Evolutionary conservation across 192 early-diverging fungal genomes (phyloP).

Genomic region (Thamnidium elegans): DNA sequence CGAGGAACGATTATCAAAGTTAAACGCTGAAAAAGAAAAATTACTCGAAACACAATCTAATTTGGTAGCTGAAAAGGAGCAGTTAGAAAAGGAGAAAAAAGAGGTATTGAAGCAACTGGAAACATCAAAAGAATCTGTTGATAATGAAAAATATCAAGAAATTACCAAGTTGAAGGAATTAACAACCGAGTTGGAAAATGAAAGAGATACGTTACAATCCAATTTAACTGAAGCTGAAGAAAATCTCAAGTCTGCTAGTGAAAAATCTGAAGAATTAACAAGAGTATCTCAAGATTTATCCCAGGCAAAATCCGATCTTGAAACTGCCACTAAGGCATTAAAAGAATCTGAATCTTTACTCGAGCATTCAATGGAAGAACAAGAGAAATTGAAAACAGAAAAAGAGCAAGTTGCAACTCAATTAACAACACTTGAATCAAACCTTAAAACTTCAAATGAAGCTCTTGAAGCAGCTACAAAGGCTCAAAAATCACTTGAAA

Average conservation of each 20-base stretch:
- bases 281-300: background rate
- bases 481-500: background rate
- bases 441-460: background rate
- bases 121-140: background rate
- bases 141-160: background rate
- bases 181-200: background rate
- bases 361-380: background rate
- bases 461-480: background rate
- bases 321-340: background rate
- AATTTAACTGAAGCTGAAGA: background rate
- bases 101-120: slow-evolving; percentile 4
- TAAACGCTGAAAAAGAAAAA: slow-evolving; percentile 4
- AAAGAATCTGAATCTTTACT: background rate
- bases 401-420: background rate
- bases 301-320: background rate
- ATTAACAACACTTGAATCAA: background rate
- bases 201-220: background rate
- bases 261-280: background rate
- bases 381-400: slow-evolving; percentile 5
- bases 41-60: background rate
- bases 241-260: background rate
- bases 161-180: background rate
- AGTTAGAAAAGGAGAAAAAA: slow-evolving; percentile 11
- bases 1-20: background rate
- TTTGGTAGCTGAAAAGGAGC: background rate